These are phyloP conservation scores for Rhodomyrtus psidioides DNA, from an alignment of 441 rosid species.

Conservation along the genomic window DNA sequence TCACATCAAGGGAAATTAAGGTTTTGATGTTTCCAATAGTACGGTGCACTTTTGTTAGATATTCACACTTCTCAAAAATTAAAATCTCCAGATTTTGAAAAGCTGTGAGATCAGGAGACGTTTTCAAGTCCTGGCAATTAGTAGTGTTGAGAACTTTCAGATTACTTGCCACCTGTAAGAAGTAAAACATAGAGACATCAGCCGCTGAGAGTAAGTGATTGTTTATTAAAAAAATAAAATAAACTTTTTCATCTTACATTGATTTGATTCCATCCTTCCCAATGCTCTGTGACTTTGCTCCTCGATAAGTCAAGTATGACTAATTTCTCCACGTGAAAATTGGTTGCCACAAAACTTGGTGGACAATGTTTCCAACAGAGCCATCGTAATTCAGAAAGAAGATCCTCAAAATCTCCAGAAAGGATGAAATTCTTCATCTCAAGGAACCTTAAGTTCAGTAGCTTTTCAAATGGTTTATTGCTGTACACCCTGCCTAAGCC, in stretches of 20 bases:
- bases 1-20: not conserved
- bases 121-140: not conserved
- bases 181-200: not conserved
- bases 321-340: not conserved
- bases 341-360: not conserved
- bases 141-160: not conserved
- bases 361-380: not conserved
- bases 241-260: not conserved
- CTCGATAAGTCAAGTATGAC: not conserved
- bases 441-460: not conserved
- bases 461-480: not conserved
- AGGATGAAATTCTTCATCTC: not conserved
- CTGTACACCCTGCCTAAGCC: not conserved
- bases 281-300: not conserved
- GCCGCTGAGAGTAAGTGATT: not conserved
- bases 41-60: not conserved
- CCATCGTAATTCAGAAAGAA: not conserved
- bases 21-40: not conserved
- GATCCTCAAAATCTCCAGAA: not conserved
- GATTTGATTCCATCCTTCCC: slow-evolving; percentile 2
- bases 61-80: not conserved
- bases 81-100: not conserved
- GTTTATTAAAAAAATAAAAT: not conserved
- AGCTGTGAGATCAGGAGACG: not conserved
- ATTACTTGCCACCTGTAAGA: not conserved